phyloP scores from a whole-genome alignment of 2,329 filamentous ascomycete genomes.

The Diaporthe caulivora region DNA sequence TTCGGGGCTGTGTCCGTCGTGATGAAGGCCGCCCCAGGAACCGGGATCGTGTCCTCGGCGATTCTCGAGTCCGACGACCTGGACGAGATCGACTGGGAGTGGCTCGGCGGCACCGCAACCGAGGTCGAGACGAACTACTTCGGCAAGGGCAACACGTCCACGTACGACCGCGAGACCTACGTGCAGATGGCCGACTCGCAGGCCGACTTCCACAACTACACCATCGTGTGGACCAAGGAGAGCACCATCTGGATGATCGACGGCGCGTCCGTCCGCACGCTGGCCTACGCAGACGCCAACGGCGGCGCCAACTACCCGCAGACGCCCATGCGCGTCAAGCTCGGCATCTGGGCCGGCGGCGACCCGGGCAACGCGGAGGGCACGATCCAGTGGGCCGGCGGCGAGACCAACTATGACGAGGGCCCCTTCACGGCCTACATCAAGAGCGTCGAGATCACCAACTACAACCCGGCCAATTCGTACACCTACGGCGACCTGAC shows the following conservation, averaged over 20 bases:
- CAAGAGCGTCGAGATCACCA: slow-evolving; percentile 58
- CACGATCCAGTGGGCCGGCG: slow-evolving; percentile 79
- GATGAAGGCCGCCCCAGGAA: slow-evolving; percentile 78
- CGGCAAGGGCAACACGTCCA: slow-evolving; percentile 76
- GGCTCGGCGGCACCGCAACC: slow-evolving; percentile 75
- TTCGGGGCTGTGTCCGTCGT: slow-evolving; percentile 80
- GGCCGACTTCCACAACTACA: slow-evolving; percentile 72
- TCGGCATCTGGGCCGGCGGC: slow-evolving; percentile 77
- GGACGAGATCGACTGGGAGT: slow-evolving; percentile 90
- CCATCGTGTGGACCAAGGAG: slow-evolving; percentile 76
- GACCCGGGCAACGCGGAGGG: slow-evolving; percentile 71
- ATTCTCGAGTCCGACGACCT: slow-evolving; percentile 82
- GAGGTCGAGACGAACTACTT: slow-evolving; percentile 89
- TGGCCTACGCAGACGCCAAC: slow-evolving; percentile 70
- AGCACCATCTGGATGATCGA: slow-evolving; percentile 76
- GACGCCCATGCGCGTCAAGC: slow-evolving; percentile 78
- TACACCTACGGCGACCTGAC: slow-evolving; percentile 57
- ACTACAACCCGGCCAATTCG: slow-evolving; percentile 54
- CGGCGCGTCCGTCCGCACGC: slow-evolving; percentile 69
- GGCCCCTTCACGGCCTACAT: slow-evolving; percentile 59
- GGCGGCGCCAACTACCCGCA: slow-evolving; percentile 74
- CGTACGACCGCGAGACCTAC: slow-evolving; percentile 73
- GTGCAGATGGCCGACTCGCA: slow-evolving; percentile 64
- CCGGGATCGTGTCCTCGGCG: slow-evolving; percentile 81
- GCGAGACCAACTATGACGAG: slow-evolving; percentile 60